Evolutionary conservation across 768 basidiomycete genomes (phyloP).

Genomic region (Obba rivulosa): DNA sequence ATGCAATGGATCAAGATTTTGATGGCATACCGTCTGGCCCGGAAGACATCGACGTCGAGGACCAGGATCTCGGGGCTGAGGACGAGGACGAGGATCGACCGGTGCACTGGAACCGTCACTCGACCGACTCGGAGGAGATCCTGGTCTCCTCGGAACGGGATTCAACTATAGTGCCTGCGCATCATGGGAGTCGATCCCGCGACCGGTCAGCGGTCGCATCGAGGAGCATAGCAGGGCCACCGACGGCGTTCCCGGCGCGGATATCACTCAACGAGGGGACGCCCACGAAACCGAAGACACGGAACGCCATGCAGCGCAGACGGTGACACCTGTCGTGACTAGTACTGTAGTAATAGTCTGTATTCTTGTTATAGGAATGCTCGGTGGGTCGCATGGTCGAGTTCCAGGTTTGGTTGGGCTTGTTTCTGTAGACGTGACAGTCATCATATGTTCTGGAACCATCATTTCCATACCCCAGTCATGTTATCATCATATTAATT

Average conservation of each 20-base stretch:
- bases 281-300: conserved; percentile 56
- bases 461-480: too few species aligned
- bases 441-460: too few species aligned
- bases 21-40: conserved; percentile 38
- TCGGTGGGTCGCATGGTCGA: too few species aligned
- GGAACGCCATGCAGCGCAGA: conserved; percentile 37
- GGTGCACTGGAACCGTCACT: conserved; percentile 4
- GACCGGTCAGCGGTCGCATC: conserved; percentile 4
- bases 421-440: too few species aligned
- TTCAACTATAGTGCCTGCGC: background rate
- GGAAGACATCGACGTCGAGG: conserved; percentile 55
- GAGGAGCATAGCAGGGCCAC: background rate
- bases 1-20: conserved; percentile 73
- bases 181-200: conserved; percentile 6
- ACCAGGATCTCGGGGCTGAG: conserved; percentile 35
- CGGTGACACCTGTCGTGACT: conserved; percentile 29
- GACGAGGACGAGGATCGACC: conserved; percentile 20
- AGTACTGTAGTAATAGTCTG: background rate
- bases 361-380: too few species aligned
- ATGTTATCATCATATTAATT: too few species aligned
- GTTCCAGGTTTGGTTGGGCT: too few species aligned
- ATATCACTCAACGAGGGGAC: conserved; percentile 46
- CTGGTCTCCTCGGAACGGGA: too few species aligned
- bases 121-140: conserved; percentile 8
- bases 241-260: conserved; percentile 19